Evolutionary conservation across 164 flowering plant genomes (phyloP), one percentile per base, ranked within the genome.

Genomic region (Vitis rotundifolia): DNA sequence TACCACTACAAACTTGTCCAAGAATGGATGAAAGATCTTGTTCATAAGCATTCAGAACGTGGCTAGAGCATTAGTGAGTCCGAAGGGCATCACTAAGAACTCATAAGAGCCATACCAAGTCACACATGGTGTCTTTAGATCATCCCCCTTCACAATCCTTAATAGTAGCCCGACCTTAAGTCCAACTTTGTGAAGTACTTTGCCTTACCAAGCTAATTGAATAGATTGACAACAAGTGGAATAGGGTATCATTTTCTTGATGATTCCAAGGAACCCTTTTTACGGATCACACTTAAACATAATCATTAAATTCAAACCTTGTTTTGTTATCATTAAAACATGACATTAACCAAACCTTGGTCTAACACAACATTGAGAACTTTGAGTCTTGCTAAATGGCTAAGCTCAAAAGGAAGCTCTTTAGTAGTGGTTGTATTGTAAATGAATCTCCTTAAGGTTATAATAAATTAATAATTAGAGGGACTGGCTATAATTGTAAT

Each of bases 31-130:
- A 1, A 69, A 49, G 6, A 69, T 49, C 6, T 49, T 15, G 19
- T 59, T 69, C 64, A 60, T 69, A 0, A 60, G 28, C 9, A 26
- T 48, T 13, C 0, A 60, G 50, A 69, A 69, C 8, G 16, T 47
- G 2, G 64, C 28, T 3, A 18, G 48, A 1, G 56, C 71, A 60
- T 69, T 69, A 2, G 71, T 59, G 11, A 69, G 49, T 5, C 44
- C 56, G 49, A 69, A 59, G 5, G 65, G 65, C 71, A 69, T 69
- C 12, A 69, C 64, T 1, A 69, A 48, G 22, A 69, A 69, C 47
- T 59, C 64, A 49, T 31, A 69, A 0, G 57, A 22, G 13, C 64
- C 57, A 60, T 59, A 19, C 13, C 50, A 16, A 18, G 55, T 60
- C 11, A 59, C 49, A n/a, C 18, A 60, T 1, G 65, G 26, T 3